Evolutionary conservation across 495 filamentous ascomycete species (phyloP).

Genomic region (Aspergillus bridgeri): DNA sequence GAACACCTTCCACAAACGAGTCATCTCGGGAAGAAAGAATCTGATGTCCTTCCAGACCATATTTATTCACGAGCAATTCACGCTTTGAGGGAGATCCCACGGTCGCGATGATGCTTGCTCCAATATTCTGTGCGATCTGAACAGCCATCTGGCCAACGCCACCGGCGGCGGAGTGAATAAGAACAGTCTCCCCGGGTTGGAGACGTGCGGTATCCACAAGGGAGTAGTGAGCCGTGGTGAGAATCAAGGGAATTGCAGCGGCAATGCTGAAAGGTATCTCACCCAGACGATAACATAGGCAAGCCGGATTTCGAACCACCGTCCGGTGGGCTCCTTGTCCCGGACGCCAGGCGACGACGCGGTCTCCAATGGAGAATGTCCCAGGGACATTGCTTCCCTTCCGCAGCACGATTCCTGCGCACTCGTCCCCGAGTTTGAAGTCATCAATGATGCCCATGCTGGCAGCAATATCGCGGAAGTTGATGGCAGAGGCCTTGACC

Average conservation of each 20-base stretch:
- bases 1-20: conserved; percentile 37
- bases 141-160: conserved; percentile 61
- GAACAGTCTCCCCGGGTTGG: conserved; percentile 42
- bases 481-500: conserved; percentile 1
- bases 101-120: conserved; percentile 56
- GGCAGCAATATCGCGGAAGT: not conserved
- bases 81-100: conserved; percentile 47
- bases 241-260: not conserved
- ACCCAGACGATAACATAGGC: not conserved
- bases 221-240: not conserved
- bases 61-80: conserved; percentile 43
- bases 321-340: not conserved
- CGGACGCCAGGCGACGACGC: too few species aligned
- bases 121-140: conserved; percentile 48
- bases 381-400: not conserved
- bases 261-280: not conserved
- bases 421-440: not conserved
- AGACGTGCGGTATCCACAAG: conserved; percentile 1
- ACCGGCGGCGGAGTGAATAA: conserved; percentile 56
- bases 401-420: not conserved
- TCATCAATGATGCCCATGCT: conserved; percentile 1
- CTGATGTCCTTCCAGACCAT: conserved; percentile 46
- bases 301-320: conserved; percentile 1
- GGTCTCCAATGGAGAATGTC: not conserved
- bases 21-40: conserved; percentile 50